Evolutionary conservation across 2,329 filamentous ascomycete species (phyloP), one percentile per base, ranked within the genome.

Genomic region (Clarireedia monteithiana): DNA sequence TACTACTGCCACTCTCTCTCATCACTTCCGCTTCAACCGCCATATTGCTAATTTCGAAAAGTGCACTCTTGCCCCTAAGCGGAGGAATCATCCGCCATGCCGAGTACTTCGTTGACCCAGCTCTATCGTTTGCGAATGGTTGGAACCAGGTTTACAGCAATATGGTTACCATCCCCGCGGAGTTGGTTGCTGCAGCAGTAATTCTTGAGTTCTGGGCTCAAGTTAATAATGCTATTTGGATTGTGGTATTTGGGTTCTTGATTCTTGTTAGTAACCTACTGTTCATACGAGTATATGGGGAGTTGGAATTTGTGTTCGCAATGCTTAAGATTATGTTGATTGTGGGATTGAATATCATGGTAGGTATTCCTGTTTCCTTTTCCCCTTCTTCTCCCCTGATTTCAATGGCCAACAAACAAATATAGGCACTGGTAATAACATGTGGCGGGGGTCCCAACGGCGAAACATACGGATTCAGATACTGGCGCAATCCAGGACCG

Each of bases 191-290:
- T 9, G 80, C 82, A 14, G 78, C 79, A 44, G 79, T 85, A 2
- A 70, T 87, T 17, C 82, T 86, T 56, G 72, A 82, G 62, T 85
- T 79, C 63, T 86, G 83, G 83, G 79, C 80, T 3, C 78, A 84
- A 59, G 72, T 83, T 59, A 75, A 74, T 62, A 73, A 76, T 1
- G 72, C 62, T 0, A 59, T 73, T 10, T 74, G 71, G 69, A 72
- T 74, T 27, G 66, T 69, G 1, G 57, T 72, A 4, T 73, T 74
- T 38, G 70, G 72, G 3, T n/a, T 69, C 2, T n/a, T 73, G 4
- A 69, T 70, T 46, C 60, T 73, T 24, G 36, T 66, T 1, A 68
- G 71, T 0, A 70, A 68, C 2, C 63, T 74, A 4, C 59, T 68
- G 1, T 71, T 72, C 27, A 69, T 74, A 17, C 64, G 70, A 1